phyloP scores from a whole-genome alignment of 1,139 yeast genomes.

The Arxiozyma slooffiae region DNA sequence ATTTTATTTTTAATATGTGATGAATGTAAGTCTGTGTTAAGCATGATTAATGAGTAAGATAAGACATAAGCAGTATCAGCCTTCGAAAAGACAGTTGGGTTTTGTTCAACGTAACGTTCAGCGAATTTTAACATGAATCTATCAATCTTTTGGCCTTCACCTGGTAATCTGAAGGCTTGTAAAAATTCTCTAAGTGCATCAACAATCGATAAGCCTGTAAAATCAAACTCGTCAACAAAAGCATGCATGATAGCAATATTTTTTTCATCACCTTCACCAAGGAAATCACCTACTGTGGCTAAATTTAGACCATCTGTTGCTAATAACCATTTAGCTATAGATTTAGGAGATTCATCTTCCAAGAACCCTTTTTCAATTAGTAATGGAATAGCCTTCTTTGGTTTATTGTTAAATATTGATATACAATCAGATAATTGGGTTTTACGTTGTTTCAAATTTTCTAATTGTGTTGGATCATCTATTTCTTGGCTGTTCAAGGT shows the following conservation, averaged over 20 bases:
- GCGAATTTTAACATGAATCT: constrained; percentile 95
- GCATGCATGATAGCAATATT: constrained; percentile 84
- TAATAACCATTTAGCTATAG: constrained; percentile 66
- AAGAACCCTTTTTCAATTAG: constrained; percentile 59
- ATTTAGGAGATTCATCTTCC: constrained; percentile 46
- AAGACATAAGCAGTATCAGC: constrained; percentile 92
- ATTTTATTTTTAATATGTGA: constrained; percentile 76
- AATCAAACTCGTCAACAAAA: constrained; percentile 83
- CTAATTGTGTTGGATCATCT: constrained; percentile 82
- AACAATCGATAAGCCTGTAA: constrained; percentile 57
- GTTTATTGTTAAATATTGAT: constrained; percentile 71
- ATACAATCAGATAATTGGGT: constrained; percentile 72
- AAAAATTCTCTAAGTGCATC: constrained; percentile 78
- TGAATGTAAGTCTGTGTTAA: constrained; percentile 90
- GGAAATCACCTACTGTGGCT: constrained; percentile 75
- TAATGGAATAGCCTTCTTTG: constrained; percentile 64
- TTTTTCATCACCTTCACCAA: constrained; percentile 80
- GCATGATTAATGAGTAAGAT: constrained; percentile 85
- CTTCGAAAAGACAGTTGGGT: constrained; percentile 74
- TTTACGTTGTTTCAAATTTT: constrained; percentile 72
- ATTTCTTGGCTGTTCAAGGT: constrained; percentile 30
- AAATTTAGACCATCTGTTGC: constrained; percentile 77
- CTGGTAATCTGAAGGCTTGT: constrained; percentile 88
- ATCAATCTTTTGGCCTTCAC: constrained; percentile 97
- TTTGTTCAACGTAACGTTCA: constrained; percentile 78